Conservation (phyloP, 306 rosid genomes). For the Rosa multiflora region DNA sequence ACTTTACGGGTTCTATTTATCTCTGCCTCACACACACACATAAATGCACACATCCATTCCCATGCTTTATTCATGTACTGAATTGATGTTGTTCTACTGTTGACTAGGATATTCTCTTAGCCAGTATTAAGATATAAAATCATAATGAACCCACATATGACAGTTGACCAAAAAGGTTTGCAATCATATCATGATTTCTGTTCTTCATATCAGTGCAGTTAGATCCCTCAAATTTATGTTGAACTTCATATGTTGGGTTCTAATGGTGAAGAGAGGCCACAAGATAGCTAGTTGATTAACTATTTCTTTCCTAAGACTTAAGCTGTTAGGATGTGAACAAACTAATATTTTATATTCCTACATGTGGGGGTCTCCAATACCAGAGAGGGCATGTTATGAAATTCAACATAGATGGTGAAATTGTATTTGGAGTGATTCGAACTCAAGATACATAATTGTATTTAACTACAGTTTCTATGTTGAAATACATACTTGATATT, state of each 20-base stretch:
- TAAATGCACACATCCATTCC: not conserved
- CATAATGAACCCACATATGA: not conserved
- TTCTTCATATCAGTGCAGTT: not conserved
- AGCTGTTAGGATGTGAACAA: not conserved
- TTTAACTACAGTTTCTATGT: too few relatives aligned
- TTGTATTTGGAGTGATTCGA: not conserved
- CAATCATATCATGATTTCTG: not conserved
- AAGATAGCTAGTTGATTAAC: not conserved
- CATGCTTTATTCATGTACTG: not conserved
- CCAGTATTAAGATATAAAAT: not conserved
- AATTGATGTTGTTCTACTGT: not conserved
- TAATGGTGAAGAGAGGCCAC: not conserved
- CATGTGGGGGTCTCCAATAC: not conserved
- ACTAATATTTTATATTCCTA: not conserved
- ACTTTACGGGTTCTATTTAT: not conserved
- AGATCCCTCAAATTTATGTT: not conserved
- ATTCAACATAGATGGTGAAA: not conserved
- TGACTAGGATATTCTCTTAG: not conserved
- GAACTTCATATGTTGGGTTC: not conserved
- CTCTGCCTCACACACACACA: not conserved
- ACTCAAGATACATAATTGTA: not conserved
- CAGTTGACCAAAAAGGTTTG: not conserved
- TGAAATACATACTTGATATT: not conserved
- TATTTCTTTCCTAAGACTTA: not conserved
- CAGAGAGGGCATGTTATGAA: not conserved